A percentile compares a stretch with the other conserved stretches of the same genome.
These are phyloP conservation scores for Alternaria sp. DNA, from an alignment of 2,329 filamentous ascomycete genomes.

Conservation along the genomic window DNA sequence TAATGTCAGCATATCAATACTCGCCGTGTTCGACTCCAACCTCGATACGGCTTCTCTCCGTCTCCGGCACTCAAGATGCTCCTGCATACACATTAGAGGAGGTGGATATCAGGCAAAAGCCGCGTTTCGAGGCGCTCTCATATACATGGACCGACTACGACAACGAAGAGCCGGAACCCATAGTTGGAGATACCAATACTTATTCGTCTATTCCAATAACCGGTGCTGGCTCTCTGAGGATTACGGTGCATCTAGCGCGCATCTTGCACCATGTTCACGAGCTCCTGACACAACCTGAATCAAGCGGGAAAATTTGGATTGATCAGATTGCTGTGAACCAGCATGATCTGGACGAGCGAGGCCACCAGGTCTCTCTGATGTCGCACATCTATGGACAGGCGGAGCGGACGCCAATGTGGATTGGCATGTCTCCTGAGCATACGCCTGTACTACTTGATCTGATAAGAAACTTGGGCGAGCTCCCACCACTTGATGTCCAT, in stretches of 20 bases:
- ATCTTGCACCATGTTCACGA: background rate
- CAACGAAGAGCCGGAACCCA: background rate
- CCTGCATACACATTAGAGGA: background rate
- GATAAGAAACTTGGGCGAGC: background rate
- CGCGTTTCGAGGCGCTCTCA: background rate
- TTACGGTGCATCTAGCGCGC: background rate
- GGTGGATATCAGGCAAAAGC: background rate
- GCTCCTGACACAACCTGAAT: background rate
- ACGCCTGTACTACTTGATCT: background rate
- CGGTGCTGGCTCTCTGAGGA: background rate
- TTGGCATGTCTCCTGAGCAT: background rate
- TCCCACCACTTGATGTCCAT: background rate
- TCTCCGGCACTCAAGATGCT: background rate
- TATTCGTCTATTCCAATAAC: background rate
- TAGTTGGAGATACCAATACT: background rate
- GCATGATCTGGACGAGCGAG: background rate
- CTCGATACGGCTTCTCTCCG: background rate
- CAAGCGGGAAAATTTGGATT: background rate
- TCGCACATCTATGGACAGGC: background rate
- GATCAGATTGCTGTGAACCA: slow-evolving; percentile 1
- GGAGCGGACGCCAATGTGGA: background rate
- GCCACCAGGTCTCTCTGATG: background rate
- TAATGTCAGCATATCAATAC: background rate
- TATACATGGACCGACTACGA: background rate
- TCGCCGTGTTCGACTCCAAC: background rate